Base-by-base conservation (phyloP, 164 flowering plant species). In the Nymphaea colorata region DNA sequence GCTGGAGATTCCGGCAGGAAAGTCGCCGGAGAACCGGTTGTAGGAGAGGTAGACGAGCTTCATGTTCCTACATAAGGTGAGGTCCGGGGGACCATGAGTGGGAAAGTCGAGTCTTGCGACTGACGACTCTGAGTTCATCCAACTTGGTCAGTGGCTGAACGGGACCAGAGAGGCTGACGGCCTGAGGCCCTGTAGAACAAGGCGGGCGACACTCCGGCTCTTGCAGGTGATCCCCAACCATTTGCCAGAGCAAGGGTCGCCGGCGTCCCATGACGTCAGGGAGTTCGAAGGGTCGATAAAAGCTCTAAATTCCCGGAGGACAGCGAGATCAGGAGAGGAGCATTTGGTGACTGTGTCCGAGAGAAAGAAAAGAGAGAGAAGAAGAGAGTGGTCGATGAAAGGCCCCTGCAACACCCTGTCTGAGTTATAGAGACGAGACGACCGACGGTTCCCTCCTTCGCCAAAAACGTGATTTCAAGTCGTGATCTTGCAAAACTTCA, bases 141-240 rank as follows among this genome's bases (percentile, higher is more conserved):
- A 84, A 81, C 2, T 42, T 68, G 55, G 69, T 55, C 41, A 84
- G 71, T 25, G 72, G 11, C 12, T 75, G 44, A 51, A 76, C 65
- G 0, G 81, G 62, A 4, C 85, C 87, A 14, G 76, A 73, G 17
- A 84, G 84, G 64, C 67, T 68, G 36, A 25, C 36, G 36, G 36
- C 36, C 36, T 25, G 41, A 82, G 78, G 61, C 68, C 42, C 57
- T 84, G 53, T 7, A 84, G 84, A 10, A 82, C 82, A 16, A 84
- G 78, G 45, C 64, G 73, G 8, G 78, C 76, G 65, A 82, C 82
- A 66, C 79, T 76, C 60, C 68, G 75, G 41, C 44, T 60, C 67
- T 69, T 70, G 78, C 87, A 84, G 62, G 73, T 71, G 70, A 84
- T 78, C 0, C 87, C 87, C 41, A 77, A 61, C 87, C 87, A 84